phyloP scores from a whole-genome alignment of 2,329 filamentous ascomycete species.

The Claviceps pusilla region DNA sequence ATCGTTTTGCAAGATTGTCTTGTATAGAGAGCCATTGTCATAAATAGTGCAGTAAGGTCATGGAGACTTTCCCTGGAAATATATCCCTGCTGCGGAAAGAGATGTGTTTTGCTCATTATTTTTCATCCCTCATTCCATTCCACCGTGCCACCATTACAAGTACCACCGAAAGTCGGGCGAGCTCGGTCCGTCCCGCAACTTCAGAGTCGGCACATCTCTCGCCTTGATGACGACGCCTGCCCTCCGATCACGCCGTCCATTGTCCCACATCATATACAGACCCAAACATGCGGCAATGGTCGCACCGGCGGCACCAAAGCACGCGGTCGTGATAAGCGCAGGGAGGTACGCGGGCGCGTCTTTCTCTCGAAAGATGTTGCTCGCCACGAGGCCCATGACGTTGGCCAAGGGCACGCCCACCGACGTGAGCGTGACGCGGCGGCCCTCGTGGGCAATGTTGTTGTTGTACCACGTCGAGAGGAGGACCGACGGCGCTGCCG shows the following conservation, averaged over 20 bases:
- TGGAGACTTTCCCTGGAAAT: no score
- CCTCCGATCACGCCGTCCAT: constrained; percentile 38
- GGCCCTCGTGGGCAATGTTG: constrained; percentile 64
- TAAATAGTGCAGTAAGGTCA: no score
- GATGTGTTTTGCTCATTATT: no score
- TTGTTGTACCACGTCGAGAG: constrained; percentile 59
- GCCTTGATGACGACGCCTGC: constrained; percentile 30
- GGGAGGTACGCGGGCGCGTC: constrained; percentile 53
- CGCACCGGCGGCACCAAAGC: constrained; percentile 47
- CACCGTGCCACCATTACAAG: no score
- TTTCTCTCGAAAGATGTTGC: constrained; percentile 51
- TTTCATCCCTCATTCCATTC: no score
- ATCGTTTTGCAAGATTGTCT: no score
- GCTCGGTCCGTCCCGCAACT: constrained; percentile 32
- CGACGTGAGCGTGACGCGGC: constrained; percentile 53
- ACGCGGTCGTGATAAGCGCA: constrained; percentile 49
- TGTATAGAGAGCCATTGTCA: no score
- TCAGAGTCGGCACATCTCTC: constrained; percentile 33
- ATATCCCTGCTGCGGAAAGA: no score
- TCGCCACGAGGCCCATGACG: constrained; percentile 56
- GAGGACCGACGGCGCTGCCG: constrained; percentile 57
- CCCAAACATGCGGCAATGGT: constrained; percentile 40
- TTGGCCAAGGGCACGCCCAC: constrained; percentile 63
- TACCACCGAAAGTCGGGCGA: constrained; percentile 38
- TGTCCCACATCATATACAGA: constrained; percentile 42